Evolutionary conservation across 2,329 filamentous ascomycete genomes (phyloP), one percentile per base, ranked within the genome.

Genomic region (Phialophora macrospora): DNA sequence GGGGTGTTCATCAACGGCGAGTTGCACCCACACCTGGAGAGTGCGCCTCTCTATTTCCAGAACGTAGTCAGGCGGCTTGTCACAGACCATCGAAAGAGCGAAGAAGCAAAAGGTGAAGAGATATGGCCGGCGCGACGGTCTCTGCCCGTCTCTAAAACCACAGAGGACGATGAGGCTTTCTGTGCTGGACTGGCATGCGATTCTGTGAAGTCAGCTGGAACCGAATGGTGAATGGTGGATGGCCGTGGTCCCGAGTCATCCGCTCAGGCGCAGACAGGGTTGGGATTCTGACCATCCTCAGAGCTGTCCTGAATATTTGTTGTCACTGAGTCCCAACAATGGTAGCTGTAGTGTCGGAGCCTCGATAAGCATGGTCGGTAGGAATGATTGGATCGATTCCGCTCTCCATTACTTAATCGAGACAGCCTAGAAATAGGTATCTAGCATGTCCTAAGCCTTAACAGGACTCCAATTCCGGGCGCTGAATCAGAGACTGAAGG

Each of bases 1-100:
- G 85, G 86, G 2, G 81, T 87, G 41, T 88, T 87, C 68, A 77
- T 86, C 72, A 88, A 85, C 71, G 86, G 85, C 55, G 82, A 87
- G 74, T 75, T 88, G 73, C 86, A 88, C 72, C 84, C 87, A 0
- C 76, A 78, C 41, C 80, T 84, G 77, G 86, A 89, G 72, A 83
- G 85, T 72, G 82, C 83, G 0, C 82, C 84, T 0, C 75, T 87
- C 0, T 82, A 81, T 75, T 86, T 87, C 79, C 84, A 87, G 76
- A 79, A 79, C 24, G 71, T 75, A 4, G 80, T 85, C 34, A 81
- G 83, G 4, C 80, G 84, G 49, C 68, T 81, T 14, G 75, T 87
- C 55, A 77, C 77, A 57, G 76, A 78, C 38, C 83, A 86, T 70
- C 77, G 79, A 60, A 74, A 79, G 65, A 76, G 76, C 28, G 84